Evolutionary conservation across 2,329 filamentous ascomycete species (phyloP).

Genomic region (Sarocladiaceae sp.): DNA sequence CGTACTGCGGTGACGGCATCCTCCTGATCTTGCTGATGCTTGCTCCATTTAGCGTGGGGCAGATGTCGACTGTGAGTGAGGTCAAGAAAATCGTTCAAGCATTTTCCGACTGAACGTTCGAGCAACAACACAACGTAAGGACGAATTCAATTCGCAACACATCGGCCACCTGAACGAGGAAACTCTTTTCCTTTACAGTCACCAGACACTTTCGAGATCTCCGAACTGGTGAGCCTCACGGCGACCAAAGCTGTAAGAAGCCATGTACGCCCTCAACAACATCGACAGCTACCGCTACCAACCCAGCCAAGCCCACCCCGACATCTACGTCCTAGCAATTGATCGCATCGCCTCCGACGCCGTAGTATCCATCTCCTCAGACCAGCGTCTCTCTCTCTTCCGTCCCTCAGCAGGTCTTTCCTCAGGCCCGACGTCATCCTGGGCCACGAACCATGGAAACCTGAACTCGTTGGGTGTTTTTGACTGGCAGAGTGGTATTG

Average conservation of each 20-base stretch:
- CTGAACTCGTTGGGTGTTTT: slow-evolving; percentile 59
- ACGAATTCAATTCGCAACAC: no score
- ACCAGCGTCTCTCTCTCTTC: slow-evolving; percentile 65
- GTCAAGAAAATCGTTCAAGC: no score
- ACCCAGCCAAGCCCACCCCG: slow-evolving; percentile 16
- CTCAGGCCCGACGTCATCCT: slow-evolving; percentile 41
- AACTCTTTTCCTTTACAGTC: no score
- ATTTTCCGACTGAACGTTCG: no score
- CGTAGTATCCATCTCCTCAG: slow-evolving; percentile 63
- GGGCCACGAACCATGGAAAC: slow-evolving; percentile 53
- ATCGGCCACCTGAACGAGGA: no score
- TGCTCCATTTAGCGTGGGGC: no score
- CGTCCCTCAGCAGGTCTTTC: slow-evolving; percentile 51
- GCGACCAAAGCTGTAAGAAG: background rate
- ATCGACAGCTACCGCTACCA: slow-evolving; percentile 24
- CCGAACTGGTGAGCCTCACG: no score
- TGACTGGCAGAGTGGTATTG: slow-evolving; percentile 42
- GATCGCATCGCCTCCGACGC: slow-evolving; percentile 40
- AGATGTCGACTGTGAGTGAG: no score
- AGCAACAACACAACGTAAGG: no score
- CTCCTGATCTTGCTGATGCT: no score
- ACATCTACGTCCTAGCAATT: slow-evolving; percentile 57
- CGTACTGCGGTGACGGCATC: no score
- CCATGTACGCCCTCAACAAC: slow-evolving; percentile 31
- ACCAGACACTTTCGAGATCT: no score